Percentiles rank a stretch among this genome's conserved stretches.
phyloP scores from a whole-genome alignment of 176 grass and related monocot genomes.

The Hsuehochloa calcarea region DNA sequence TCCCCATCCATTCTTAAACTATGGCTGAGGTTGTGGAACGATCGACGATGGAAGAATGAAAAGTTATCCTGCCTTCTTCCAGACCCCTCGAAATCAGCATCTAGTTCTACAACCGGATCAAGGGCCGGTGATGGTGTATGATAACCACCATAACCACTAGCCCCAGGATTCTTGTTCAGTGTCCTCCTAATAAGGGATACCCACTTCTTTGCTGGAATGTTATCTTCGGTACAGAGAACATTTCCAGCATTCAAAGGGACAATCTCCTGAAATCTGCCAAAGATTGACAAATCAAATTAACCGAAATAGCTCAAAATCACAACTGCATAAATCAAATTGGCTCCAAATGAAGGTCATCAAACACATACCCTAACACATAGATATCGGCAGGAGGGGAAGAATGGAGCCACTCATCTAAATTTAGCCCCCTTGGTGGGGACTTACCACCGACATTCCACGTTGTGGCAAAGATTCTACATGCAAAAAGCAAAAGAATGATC shows the following conservation, averaged over 20 bases:
- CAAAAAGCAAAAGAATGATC: constrained; percentile 5
- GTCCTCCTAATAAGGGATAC: constrained; percentile 69
- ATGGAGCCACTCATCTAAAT: constrained; percentile 88
- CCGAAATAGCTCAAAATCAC: not conserved
- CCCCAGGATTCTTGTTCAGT: constrained; percentile 61
- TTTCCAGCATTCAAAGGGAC: constrained; percentile 91
- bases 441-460: constrained; percentile 95
- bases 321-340: not conserved
- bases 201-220: constrained; percentile 83
- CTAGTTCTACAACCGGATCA: constrained; percentile 65
- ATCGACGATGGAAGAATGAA: constrained; percentile 64
- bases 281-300: constrained; percentile 16
- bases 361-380: constrained; percentile 71
- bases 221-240: constrained; percentile 81
- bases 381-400: constrained; percentile 78
- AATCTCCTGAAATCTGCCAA: constrained; percentile 81
- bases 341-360: not conserved
- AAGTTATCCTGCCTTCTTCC: constrained; percentile 58
- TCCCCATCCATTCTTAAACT: constrained; percentile 72
- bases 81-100: constrained; percentile 83
- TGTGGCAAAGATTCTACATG: constrained; percentile 70
- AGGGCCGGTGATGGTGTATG: constrained; percentile 58
- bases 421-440: constrained; percentile 67
- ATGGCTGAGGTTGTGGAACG: constrained; percentile 67
- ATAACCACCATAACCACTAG: constrained; percentile 45